phyloP scores from a whole-genome alignment of 768 basidiomycete genomes.

The Suillus subalutaceus region DNA sequence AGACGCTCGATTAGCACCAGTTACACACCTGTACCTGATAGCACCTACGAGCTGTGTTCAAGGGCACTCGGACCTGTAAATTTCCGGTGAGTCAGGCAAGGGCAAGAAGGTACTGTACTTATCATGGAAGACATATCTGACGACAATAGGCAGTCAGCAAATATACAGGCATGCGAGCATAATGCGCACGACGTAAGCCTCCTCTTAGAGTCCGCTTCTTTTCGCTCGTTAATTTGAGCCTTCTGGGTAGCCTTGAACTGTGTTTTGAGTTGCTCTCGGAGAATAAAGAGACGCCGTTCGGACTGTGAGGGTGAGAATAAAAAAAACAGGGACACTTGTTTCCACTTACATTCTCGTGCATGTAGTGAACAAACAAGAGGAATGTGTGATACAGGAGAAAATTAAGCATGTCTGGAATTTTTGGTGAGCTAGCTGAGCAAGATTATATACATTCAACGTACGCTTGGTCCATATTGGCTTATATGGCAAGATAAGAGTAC shows the following conservation, averaged over 20 bases:
- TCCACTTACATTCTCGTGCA: constrained; percentile 57
- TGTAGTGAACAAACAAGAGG: constrained; percentile 76
- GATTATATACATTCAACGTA: constrained; percentile 25
- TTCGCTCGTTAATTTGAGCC: constrained; percentile 77
- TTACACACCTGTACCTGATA: constrained; percentile 7
- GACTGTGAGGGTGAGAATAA: constrained; percentile 25
- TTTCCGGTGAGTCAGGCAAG: constrained; percentile 19
- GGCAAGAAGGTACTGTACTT: constrained; percentile 35
- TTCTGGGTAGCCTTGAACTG: constrained; percentile 70
- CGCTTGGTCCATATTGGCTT: constrained; percentile 40
- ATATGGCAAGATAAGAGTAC: constrained; percentile 41
- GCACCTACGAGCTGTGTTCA: constrained; percentile 67
- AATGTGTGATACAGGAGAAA: constrained; percentile 81
- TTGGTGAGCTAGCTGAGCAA: constrained; percentile 13
- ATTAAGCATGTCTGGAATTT: constrained; percentile 57
- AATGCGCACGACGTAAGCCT: constrained; percentile 72
- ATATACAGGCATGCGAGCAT: constrained; percentile 24
- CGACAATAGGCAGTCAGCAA: constrained; percentile 8
- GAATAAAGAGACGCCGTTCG: constrained; percentile 67
- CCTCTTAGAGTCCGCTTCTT: constrained; percentile 79
- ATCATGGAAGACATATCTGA: constrained; percentile 80
- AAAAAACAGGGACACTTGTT: neutral
- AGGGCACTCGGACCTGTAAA: constrained; percentile 75
- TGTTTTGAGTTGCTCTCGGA: constrained; percentile 76
- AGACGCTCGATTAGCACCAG: constrained; percentile 5